Percentiles rank a stretch among this genome's conserved stretches.
Evolutionary conservation across 2,329 filamentous ascomycete species (phyloP).

Genomic region (Trichoderma gracile): DNA sequence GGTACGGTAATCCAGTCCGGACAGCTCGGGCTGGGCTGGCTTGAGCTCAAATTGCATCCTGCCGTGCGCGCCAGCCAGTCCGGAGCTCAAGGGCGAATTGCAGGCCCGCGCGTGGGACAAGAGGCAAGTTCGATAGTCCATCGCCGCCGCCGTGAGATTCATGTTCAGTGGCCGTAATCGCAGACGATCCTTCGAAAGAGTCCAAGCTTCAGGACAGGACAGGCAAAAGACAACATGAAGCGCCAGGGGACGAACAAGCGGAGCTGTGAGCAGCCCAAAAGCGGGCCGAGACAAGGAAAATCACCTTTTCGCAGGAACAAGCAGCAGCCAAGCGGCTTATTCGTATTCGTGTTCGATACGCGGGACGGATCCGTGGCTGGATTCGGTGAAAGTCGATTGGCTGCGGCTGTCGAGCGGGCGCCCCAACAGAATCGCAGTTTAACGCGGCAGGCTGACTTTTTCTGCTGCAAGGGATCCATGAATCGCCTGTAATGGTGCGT

Average conservation of each 20-base stretch:
- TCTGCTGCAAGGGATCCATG: constrained; percentile 21
- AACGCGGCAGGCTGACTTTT: background rate
- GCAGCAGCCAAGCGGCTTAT: constrained; percentile 23
- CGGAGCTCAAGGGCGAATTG: background rate
- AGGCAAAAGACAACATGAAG: background rate
- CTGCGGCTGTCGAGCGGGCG: background rate
- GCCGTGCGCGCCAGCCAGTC: background rate
- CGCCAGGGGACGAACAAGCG: constrained; percentile 1
- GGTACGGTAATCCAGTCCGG: no score
- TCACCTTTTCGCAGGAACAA: no score
- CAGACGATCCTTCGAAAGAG: background rate
- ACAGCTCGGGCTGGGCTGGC: constrained; percentile 12
- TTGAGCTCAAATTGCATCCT: background rate
- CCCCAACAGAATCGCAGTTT: constrained; percentile 10
- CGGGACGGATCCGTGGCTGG: background rate
- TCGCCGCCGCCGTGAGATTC: no score
- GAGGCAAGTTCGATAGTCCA: background rate
- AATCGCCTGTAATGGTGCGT: no score
- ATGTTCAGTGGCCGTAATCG: background rate
- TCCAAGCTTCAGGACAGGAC: no score
- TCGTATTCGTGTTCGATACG: constrained; percentile 33
- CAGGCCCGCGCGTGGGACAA: background rate
- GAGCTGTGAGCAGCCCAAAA: background rate
- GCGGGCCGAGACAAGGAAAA: background rate
- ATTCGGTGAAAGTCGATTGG: constrained; percentile 21